Conservation (phyloP, 345 rosid species). For the Leavenworthia alabamica region DNA sequence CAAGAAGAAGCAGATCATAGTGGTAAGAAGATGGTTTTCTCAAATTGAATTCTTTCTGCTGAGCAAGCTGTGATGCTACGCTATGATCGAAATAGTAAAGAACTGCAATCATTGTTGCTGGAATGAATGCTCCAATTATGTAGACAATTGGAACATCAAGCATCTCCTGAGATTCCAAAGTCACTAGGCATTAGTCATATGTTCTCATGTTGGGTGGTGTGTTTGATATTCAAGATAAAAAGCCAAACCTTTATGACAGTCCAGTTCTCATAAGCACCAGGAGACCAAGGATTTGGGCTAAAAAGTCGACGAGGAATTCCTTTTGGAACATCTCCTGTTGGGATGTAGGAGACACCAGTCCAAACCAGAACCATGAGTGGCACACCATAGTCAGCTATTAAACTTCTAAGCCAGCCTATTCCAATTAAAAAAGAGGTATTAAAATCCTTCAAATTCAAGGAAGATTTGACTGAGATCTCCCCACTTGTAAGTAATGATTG, state of each 20-base stretch:
- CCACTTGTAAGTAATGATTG: constrained; percentile 12
- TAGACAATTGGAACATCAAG: constrained; percentile 62
- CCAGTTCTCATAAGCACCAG: constrained; percentile 89
- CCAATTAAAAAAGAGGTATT: not conserved
- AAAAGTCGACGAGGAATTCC: constrained; percentile 91
- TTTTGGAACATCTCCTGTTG: constrained; percentile 61
- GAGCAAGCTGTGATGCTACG: constrained; percentile 96
- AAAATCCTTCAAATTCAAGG: constrained; percentile 12
- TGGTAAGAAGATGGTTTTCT: constrained; percentile 91
- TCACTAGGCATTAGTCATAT: constrained; percentile 13
- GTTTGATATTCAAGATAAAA: not conserved
- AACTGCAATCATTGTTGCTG: constrained; percentile 97
- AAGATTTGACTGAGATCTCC: constrained; percentile 12
- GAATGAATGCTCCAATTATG: constrained; percentile 90
- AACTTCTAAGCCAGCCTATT: constrained; percentile 80
- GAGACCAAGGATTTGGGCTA: constrained; percentile 97
- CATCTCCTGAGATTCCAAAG: constrained; percentile 56
- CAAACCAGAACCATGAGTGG: constrained; percentile 91
- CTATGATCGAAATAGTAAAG: constrained; percentile 95
- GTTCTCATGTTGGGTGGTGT: not conserved
- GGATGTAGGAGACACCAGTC: constrained; percentile 86
- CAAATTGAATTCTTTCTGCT: constrained; percentile 87
- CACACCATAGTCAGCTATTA: constrained; percentile 91
- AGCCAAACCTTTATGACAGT: constrained; percentile 59
- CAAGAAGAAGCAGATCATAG: constrained; percentile 82